A percentile compares a stretch with the other conserved stretches of the same genome.
These are phyloP conservation scores for Macadamia integrifolia DNA, from an alignment of 164 flowering plant genomes.

Conservation along the genomic window DNA sequence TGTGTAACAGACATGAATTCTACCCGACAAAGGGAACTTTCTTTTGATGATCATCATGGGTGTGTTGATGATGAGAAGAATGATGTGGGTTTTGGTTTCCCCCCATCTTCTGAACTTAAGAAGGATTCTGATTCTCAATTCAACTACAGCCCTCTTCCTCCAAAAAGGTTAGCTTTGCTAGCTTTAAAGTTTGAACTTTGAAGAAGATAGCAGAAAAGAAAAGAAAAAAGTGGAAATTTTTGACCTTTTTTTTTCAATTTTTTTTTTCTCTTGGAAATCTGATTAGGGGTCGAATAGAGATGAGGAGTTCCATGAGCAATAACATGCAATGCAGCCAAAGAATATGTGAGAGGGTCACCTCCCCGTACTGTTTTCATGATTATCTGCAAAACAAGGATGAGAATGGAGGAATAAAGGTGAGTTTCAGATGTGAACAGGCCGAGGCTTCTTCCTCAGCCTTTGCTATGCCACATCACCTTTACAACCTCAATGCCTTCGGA, in stretches of 20 bases:
- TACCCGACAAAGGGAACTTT: slow-evolving; percentile 26
- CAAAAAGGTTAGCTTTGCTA: slow-evolving; percentile 38
- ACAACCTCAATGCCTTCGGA: slow-evolving; percentile 26
- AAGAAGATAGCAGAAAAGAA: slow-evolving; percentile 2
- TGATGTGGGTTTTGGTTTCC: slow-evolving; percentile 9
- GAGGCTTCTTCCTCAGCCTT: slow-evolving; percentile 13
- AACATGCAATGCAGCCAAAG: slow-evolving; percentile 39
- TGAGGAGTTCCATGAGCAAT: slow-evolving; percentile 20
- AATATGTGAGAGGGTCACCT: slow-evolving; percentile 34
- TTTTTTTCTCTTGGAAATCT: not conserved
- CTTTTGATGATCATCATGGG: slow-evolving; percentile 33
- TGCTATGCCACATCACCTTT: slow-evolving; percentile 29
- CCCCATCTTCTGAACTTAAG: slow-evolving; percentile 20
- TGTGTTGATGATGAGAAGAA: slow-evolving; percentile 31
- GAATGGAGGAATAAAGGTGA: slow-evolving; percentile 27
- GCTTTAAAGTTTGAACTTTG: not conserved
- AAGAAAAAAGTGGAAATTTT: not conserved
- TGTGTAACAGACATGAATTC: slow-evolving; percentile 26
- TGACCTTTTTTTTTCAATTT: too few species aligned
- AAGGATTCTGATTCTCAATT: slow-evolving; percentile 30
- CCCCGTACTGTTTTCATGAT: slow-evolving; percentile 44
- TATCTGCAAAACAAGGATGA: slow-evolving; percentile 21
- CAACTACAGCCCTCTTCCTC: slow-evolving; percentile 23
- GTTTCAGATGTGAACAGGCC: slow-evolving; percentile 28
- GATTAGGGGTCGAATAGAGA: slow-evolving; percentile 38